Conservation (phyloP, 1,284 basidiomycete species). For the Moniliophthora roreri region DNA sequence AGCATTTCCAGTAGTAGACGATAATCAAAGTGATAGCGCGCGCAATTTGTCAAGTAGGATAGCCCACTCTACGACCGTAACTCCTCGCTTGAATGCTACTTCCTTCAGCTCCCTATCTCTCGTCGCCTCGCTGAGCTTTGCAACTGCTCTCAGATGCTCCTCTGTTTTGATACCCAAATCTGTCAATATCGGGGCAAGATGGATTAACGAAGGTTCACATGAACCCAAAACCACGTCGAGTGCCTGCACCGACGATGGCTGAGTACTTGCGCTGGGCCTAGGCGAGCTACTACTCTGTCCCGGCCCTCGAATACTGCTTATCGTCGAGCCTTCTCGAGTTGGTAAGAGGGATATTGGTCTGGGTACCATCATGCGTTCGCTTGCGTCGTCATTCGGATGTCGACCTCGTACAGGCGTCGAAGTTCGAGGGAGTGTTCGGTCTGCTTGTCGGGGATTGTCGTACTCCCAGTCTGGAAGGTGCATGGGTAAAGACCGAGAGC, state of each 20-base stretch:
- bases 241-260: conserved; percentile 14
- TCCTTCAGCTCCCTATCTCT: conserved; percentile 65
- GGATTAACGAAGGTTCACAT: conserved; percentile 58
- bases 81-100: conserved; percentile 60
- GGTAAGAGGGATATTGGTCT: not conserved
- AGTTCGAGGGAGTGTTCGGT: conserved; percentile 5
- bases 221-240: conserved; percentile 48
- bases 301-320: not conserved
- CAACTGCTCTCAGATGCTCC: conserved; percentile 62
- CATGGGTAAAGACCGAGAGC: not conserved
- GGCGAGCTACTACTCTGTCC: not conserved
- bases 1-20: too few relatives aligned
- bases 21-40: conserved; percentile 10
- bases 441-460: not conserved
- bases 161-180: conserved; percentile 55
- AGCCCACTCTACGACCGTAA: conserved; percentile 76
- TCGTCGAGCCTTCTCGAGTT: not conserved
- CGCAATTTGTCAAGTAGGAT: conserved; percentile 61
- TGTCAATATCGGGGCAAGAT: conserved; percentile 54
- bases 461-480: not conserved
- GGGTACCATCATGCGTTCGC: not conserved
- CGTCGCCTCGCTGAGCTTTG: conserved; percentile 58
- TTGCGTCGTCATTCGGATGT: too few relatives aligned
- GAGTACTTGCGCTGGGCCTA: conserved; percentile 31
- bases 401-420: conserved; percentile 3